phyloP scores from a whole-genome alignment of 306 rosid species.

The Benincasa hispida region DNA sequence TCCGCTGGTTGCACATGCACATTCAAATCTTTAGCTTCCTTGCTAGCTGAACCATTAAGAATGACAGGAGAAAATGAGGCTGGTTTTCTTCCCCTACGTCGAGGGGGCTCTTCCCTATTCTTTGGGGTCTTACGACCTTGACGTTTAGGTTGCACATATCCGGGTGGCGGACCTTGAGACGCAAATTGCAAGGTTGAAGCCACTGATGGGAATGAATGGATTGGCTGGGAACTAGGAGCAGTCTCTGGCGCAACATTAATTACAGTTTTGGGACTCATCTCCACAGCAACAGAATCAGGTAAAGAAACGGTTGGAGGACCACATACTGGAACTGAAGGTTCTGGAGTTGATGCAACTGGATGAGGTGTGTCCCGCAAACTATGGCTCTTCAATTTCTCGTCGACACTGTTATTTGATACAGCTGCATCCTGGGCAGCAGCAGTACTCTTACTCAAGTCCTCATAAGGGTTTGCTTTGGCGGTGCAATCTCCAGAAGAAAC shows the following conservation, averaged over 20 bases:
- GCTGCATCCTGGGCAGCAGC: slow-evolving; percentile 18
- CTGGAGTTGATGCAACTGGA: slow-evolving; percentile 23
- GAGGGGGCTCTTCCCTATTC: slow-evolving; percentile 56
- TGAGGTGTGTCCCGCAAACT: slow-evolving; percentile 19
- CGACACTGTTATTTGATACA: slow-evolving; percentile 6
- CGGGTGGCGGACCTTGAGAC: slow-evolving; percentile 33
- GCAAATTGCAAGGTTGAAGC: slow-evolving; percentile 28
- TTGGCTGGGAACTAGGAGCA: slow-evolving; percentile 27
- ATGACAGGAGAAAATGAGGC: slow-evolving; percentile 24
- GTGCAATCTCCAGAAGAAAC: slow-evolving; percentile 20
- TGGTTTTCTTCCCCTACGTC: slow-evolving; percentile 68
- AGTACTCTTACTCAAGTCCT: slow-evolving; percentile 20
- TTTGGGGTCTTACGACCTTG: slow-evolving; percentile 67
- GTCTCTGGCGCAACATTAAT: slow-evolving; percentile 25
- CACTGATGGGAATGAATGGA: slow-evolving; percentile 19
- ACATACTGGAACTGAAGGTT: slow-evolving; percentile 18
- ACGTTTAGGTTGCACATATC: slow-evolving; percentile 43
- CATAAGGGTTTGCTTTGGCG: slow-evolving; percentile 15
- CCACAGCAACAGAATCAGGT: slow-evolving; percentile 20
- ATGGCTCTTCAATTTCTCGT: slow-evolving; percentile 27
- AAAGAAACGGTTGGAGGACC: slow-evolving; percentile 29
- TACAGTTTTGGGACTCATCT: slow-evolving; percentile 12
- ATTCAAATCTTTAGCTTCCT: slow-evolving; percentile 36
- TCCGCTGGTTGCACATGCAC: slow-evolving; percentile 27
- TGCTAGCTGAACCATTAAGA: slow-evolving; percentile 24